Evolutionary conservation across 257 asterid species (phyloP).

Genomic region (Solanum dulcamara): DNA sequence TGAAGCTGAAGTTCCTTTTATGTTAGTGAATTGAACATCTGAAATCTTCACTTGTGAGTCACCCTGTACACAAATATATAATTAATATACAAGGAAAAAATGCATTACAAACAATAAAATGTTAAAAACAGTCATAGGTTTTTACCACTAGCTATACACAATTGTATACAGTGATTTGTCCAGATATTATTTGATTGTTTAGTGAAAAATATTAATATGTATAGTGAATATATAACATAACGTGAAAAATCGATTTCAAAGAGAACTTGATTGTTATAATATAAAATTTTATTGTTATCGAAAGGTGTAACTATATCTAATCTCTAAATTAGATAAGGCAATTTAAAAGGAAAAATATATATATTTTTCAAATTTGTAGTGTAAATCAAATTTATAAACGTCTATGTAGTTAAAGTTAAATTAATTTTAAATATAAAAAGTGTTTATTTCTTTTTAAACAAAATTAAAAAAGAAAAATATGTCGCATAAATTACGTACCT

Average conservation of each 20-base stretch:
- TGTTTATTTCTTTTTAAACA: too few species aligned
- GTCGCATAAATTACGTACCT: background rate
- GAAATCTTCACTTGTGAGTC: conserved; percentile 4
- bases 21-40: background rate
- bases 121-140: too few species aligned
- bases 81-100: background rate
- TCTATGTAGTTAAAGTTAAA: background rate
- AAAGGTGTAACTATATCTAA: background rate
- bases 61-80: background rate
- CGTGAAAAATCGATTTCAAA: too few species aligned
- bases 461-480: background rate
- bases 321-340: background rate
- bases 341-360: background rate
- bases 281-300: background rate
- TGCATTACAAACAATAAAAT: background rate
- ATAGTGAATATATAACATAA: background rate
- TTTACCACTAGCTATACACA: too few species aligned
- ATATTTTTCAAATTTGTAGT: background rate
- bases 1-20: background rate
- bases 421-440: too few species aligned
- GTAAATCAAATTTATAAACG: background rate
- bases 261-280: too few species aligned
- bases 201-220: too few species aligned
- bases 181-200: background rate
- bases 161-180: background rate